Base-by-base conservation (phyloP, 140 eudicot genomes). In the Eryngium alpinum region DNA sequence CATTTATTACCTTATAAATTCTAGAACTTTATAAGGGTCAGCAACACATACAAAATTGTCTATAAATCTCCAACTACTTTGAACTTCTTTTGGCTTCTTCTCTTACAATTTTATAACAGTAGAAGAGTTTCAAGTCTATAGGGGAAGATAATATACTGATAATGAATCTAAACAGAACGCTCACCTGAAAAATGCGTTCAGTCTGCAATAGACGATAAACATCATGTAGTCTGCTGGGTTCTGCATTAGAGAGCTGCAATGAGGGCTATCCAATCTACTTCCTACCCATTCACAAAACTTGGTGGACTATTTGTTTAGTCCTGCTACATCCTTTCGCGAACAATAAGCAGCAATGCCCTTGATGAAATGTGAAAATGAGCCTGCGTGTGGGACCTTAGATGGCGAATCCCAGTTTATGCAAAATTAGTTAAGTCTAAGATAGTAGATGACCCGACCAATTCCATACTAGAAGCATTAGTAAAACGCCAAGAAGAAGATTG, bases 191-290 rank as follows among this genome's bases (percentile, higher is more conserved):
- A 9, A 85, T 82, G 59, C 97, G 93, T 33, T 94, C 98, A 11
- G 89, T 88, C 81, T 89, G 89, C 83, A 92, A 51, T 44, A 94
- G 51, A 81, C 87, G 85, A 70, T 92, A 89, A 71, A 93, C 92
- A 79, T 89, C 91, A 83, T 83, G 83, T 31, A 83, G 92, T 79
- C 84, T 83, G 77, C 78, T 84, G 10, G 77, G n/a, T n/a, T n/a
- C n/a, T 60, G 86, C 79, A 80, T 69, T 75, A 71, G 74, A 85
- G 6, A 78, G 79, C 69, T 84, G 83, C 66, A 84, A 14, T 0
- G 97, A 84, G 11, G 97, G 98, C 80, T 94, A 80, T 56, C 98
- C 97, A 94, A 67, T 90, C 96, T 25, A 74, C 80, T 43, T 83
- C 88, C 0, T 82, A 82, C 34, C 89, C 88, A 31, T 28, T 63